Evolutionary conservation across 1,284 basidiomycete species (phyloP), one percentile per base, ranked within the genome.

Genomic region (Cystobasidium slooffiae): DNA sequence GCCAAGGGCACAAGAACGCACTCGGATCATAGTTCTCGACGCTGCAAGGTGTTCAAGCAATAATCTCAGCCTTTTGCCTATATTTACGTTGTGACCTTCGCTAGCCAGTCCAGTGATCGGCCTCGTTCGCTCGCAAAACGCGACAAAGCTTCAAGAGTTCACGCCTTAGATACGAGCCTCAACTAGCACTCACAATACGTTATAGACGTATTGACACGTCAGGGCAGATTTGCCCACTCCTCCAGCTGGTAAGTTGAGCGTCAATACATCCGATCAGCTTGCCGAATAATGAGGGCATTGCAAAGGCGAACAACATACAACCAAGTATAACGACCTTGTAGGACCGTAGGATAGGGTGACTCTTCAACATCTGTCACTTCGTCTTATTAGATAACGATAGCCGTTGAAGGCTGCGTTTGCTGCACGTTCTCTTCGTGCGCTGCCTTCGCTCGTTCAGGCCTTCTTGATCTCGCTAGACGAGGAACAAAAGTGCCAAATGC

Each of bases 191-290:
- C 43, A 73, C 70, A 73, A 73, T 20, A 73, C 70, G 59, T 66
- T 73, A 55, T 73, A 73, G 51, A 73, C 70, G 39, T 73, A 73
- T 66, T 66, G 70, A 53, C 70, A 73, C 46, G 70, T 73, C 62
- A 73, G 43, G 46, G 70, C 70, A 22, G 62, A 65, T 37, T 73
- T 73, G 9, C 70, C 70, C 14, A 73, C 70, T 47, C 70, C 70
- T 18, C 70, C 70, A 66, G 53, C 66, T 68, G 24, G 52, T 43
- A 12, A 6, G 5, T 14, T 20, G 31, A 3, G 16, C n/a, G 12
- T 46, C 22, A 20, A 47, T 22, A 47, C 8, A 55, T 8, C 49
- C 56, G 56, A 59, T 59, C 56, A 59, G 56, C 56, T 39, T 59
- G 12, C 24, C 9, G 53, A n/a, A 37, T 18, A 37, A 37, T 12